Percentiles rank a stretch among this genome's conserved stretches.
phyloP scores from a whole-genome alignment of 1,284 basidiomycete species.

The Cryptococcus sp. region DNA sequence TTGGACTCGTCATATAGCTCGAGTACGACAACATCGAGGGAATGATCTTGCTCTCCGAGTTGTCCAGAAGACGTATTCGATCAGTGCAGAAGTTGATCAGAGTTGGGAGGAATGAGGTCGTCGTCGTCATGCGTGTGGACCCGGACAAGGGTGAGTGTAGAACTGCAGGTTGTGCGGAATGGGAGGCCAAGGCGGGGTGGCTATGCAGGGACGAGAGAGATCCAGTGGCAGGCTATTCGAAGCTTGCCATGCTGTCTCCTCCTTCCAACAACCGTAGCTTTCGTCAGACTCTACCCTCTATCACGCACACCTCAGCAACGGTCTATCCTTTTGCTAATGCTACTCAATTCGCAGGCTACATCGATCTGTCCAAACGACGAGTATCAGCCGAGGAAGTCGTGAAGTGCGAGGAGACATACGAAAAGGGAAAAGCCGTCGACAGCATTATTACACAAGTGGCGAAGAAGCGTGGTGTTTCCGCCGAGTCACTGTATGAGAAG shows the following conservation, averaged over 20 bases:
- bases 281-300: too few species aligned
- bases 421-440: constrained; percentile 94
- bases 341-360: constrained; percentile 69
- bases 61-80: constrained; percentile 93
- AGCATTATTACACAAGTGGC: constrained; percentile 94
- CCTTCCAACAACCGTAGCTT: too few species aligned
- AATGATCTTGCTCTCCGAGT: constrained; percentile 97
- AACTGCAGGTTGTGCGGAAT: not conserved
- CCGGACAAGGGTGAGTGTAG: constrained; percentile 89
- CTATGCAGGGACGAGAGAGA: too few species aligned
- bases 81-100: constrained; percentile 98
- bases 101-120: constrained; percentile 97
- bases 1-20: constrained; percentile 60
- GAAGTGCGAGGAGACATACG: constrained; percentile 97
- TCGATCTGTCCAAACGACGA: constrained; percentile 97
- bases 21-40: constrained; percentile 99
- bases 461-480: constrained; percentile 66
- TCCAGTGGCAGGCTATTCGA: too few species aligned
- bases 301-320: too few species aligned
- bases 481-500: constrained; percentile 75
- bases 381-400: constrained; percentile 99
- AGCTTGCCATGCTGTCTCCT: too few species aligned
- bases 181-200: too few species aligned
- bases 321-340: too few species aligned
- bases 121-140: constrained; percentile 96